Evolutionary conservation across 2,329 filamentous ascomycete genomes (phyloP).

Genomic region (Xylariaceae sp.): DNA sequence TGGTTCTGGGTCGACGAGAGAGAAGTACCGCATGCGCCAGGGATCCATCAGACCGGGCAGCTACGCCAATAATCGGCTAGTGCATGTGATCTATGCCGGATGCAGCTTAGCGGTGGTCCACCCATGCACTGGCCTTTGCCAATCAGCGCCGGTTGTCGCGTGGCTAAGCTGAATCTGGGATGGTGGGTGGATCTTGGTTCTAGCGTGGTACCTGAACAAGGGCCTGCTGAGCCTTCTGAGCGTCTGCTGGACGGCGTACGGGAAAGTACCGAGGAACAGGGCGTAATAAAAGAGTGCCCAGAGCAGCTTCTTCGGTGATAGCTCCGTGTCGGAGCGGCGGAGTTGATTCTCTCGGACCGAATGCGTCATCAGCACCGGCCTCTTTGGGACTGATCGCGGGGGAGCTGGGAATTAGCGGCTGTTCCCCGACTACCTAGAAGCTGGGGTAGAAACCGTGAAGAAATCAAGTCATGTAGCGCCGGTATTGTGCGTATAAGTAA

Average conservation of each 20-base stretch:
- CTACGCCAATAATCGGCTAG: not conserved
- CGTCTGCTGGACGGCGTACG: no score
- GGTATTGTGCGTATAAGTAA: no score
- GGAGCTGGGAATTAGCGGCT: conserved; percentile 8
- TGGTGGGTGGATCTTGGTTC: not conserved
- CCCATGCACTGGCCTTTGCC: not conserved
- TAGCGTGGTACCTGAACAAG: not conserved
- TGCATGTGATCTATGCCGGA: not conserved
- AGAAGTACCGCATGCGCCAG: not conserved
- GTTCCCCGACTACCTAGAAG: conserved; percentile 3
- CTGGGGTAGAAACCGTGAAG: not conserved
- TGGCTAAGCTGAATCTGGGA: not conserved
- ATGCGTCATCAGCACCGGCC: conserved; percentile 10
- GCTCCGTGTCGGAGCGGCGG: not conserved
- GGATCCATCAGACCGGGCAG: not conserved
- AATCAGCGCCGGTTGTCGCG: not conserved
- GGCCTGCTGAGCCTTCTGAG: no score
- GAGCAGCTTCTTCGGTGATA: not conserved
- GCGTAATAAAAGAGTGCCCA: not conserved
- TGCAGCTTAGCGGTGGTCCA: not conserved
- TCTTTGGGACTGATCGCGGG: conserved; percentile 6
- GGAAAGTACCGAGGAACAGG: not conserved
- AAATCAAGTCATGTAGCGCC: no score
- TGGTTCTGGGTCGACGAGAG: not conserved
- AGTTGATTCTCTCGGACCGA: conserved; percentile 14